A percentile compares a stretch with the other conserved stretches of the same genome.
These are phyloP conservation scores for Solanum hybrid DNA, from an alignment of 305 asterid species.

Conservation along the genomic window DNA sequence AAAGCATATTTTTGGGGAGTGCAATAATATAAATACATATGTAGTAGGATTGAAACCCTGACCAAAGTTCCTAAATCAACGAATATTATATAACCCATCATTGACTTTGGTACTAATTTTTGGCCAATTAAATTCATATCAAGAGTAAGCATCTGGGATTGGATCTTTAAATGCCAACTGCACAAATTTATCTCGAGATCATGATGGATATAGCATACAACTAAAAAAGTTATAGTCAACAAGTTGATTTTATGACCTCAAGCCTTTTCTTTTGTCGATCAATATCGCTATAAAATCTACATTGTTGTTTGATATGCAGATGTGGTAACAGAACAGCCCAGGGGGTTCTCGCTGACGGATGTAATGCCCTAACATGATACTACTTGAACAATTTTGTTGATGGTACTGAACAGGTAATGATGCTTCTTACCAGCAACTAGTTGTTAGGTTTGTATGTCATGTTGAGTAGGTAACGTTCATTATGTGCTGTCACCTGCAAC, in stretches of 20 bases:
- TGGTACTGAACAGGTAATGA: conserved; percentile 87
- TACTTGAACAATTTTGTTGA: conserved; percentile 92
- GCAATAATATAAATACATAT: neutral
- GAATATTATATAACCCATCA: neutral
- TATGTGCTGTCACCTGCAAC: neutral
- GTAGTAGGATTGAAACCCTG: neutral
- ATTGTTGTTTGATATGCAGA: conserved; percentile 27
- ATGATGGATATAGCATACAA: neutral
- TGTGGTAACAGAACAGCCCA: conserved; percentile 75
- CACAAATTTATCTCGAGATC: neutral
- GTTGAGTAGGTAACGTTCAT: neutral
- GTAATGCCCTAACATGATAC: conserved; percentile 88
- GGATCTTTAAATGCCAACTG: neutral
- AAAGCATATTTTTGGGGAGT: neutral
- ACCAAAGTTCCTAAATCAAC: neutral
- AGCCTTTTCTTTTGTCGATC: neutral
- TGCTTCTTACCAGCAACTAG: conserved; percentile 10
- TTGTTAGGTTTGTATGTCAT: neutral
- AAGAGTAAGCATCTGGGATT: neutral
- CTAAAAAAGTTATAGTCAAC: neutral
- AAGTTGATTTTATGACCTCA: neutral
- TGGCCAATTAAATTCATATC: neutral
- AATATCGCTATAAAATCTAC: neutral
- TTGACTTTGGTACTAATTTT: neutral
- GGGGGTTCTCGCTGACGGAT: conserved; percentile 75